A percentile compares a stretch with the other conserved stretches of the same genome.
Evolutionary conservation across 441 rosid genomes (phyloP).

Genomic region (Pelargonium hybrid): DNA sequence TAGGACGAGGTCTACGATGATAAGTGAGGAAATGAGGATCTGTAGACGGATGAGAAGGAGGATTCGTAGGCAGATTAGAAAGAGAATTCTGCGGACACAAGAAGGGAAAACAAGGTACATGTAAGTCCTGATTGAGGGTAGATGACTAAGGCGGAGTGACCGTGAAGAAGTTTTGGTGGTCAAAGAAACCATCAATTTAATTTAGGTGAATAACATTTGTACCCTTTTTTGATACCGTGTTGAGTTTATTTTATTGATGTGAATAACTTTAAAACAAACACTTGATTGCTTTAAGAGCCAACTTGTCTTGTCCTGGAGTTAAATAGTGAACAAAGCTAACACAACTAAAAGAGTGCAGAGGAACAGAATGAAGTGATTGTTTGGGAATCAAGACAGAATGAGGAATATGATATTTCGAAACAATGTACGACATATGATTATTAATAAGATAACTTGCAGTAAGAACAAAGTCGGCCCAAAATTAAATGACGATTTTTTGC

Average conservation of each 20-base stretch:
- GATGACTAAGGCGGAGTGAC: too few species aligned
- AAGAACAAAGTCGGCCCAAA: constrained; percentile 1
- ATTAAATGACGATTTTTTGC: not conserved
- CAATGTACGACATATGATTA: not conserved
- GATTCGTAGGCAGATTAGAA: too few species aligned
- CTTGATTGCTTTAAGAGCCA: not conserved
- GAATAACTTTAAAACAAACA: not conserved
- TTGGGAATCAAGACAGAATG: not conserved
- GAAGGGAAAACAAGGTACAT: too few species aligned
- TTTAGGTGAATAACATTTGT: not conserved
- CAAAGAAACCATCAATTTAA: not conserved
- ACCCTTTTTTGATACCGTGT: constrained; percentile 7
- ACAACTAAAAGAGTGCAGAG: not conserved
- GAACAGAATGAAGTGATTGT: not conserved
- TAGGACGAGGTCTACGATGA: too few species aligned
- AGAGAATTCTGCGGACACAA: too few species aligned
- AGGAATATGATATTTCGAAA: not conserved
- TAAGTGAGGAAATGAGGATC: too few species aligned
- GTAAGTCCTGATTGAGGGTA: not conserved
- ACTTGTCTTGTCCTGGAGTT: not conserved
- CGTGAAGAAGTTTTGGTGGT: not conserved
- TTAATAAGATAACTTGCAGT: constrained; percentile 6
- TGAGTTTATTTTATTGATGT: too few species aligned
- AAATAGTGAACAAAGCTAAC: not conserved
- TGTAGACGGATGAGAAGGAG: too few species aligned